Percentiles rank a stretch among this genome's conserved stretches.
Conservation (phyloP, 768 basidiomycete species). For the Naganishia antarctica region DNA sequence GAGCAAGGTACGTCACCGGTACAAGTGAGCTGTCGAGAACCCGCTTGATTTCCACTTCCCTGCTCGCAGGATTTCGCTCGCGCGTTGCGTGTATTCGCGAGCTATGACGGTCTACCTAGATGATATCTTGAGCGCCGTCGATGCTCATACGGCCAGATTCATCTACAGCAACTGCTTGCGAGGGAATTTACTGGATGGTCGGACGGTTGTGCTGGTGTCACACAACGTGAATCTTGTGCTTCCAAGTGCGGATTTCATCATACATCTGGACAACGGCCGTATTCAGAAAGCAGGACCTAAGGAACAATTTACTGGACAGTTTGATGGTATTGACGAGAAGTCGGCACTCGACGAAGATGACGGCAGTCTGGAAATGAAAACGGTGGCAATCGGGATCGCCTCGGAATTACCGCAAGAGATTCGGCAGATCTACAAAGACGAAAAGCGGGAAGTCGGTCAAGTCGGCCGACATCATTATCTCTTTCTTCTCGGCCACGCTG, state of each 20-base stretch:
- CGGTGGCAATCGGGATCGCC: background rate
- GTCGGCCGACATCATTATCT: constrained; percentile 34
- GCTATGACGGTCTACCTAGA: constrained; percentile 38
- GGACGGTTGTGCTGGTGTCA: constrained; percentile 46
- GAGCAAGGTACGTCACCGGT: background rate
- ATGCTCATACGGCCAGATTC: constrained; percentile 44
- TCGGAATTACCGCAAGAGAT: background rate
- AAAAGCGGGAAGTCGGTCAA: constrained; percentile 34
- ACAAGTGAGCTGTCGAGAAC: background rate
- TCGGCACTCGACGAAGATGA: background rate
- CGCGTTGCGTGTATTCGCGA: constrained; percentile 46
- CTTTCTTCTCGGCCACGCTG: constrained; percentile 37
- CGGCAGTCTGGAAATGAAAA: background rate
- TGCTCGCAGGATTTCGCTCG: constrained; percentile 42
- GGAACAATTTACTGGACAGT: background rate
- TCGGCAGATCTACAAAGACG: constrained; percentile 34
- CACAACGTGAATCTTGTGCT: constrained; percentile 47
- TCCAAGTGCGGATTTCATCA: constrained; percentile 36
- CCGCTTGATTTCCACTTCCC: background rate
- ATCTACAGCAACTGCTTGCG: constrained; percentile 42
- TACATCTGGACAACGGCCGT: constrained; percentile 25
- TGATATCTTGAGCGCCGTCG: constrained; percentile 47
- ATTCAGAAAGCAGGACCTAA: constrained; percentile 13
- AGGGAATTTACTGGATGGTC: constrained; percentile 32
- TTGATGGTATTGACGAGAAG: background rate